A percentile compares a stretch with the other conserved stretches of the same genome.
Evolutionary conservation across 1,284 basidiomycete genomes (phyloP).

Genomic region (Trametes polyzona): DNA sequence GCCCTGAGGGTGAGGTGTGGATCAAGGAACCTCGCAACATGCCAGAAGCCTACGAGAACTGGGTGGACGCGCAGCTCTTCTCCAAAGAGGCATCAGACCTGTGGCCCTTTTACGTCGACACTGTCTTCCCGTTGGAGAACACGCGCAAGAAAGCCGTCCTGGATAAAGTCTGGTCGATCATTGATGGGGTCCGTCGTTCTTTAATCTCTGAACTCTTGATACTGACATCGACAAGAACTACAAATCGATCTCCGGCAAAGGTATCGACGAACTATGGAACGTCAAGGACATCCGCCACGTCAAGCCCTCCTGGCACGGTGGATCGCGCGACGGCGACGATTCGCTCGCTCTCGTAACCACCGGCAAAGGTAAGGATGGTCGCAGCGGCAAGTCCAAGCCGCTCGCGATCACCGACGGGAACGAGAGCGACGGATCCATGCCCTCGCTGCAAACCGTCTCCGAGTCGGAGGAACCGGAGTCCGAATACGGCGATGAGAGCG

Average conservation of each 20-base stretch:
- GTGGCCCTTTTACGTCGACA: constrained; percentile 54
- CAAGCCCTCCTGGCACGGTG: constrained; percentile 61
- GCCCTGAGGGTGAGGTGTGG: constrained; percentile 53
- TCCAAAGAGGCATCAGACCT: constrained; percentile 59
- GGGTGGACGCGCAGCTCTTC: constrained; percentile 66
- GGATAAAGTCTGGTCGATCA: constrained; percentile 63
- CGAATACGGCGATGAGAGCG: constrained; percentile 33
- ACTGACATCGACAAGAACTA: constrained; percentile 56
- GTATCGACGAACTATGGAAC: constrained; percentile 67
- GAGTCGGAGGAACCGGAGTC: constrained; percentile 48
- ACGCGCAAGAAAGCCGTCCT: constrained; percentile 53
- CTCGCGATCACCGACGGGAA: constrained; percentile 54
- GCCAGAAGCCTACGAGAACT: constrained; percentile 60
- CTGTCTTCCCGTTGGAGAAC: constrained; percentile 61
- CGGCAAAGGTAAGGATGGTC: constrained; percentile 7
- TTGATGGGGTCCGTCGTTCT: constrained; percentile 54
- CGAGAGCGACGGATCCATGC: constrained; percentile 60
- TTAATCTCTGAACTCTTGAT: not conserved
- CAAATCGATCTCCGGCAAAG: constrained; percentile 48
- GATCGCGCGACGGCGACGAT: constrained; percentile 29
- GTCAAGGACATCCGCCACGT: constrained; percentile 55
- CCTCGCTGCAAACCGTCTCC: constrained; percentile 62
- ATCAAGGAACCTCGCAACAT: constrained; percentile 50
- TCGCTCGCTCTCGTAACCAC: constrained; percentile 26
- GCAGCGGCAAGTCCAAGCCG: constrained; percentile 40